Percentiles rank a stretch among this genome's conserved stretches.
These are phyloP conservation scores for Aspergillus tubingensis DNA, from an alignment of 2,329 filamentous ascomycete species.

Conservation along the genomic window DNA sequence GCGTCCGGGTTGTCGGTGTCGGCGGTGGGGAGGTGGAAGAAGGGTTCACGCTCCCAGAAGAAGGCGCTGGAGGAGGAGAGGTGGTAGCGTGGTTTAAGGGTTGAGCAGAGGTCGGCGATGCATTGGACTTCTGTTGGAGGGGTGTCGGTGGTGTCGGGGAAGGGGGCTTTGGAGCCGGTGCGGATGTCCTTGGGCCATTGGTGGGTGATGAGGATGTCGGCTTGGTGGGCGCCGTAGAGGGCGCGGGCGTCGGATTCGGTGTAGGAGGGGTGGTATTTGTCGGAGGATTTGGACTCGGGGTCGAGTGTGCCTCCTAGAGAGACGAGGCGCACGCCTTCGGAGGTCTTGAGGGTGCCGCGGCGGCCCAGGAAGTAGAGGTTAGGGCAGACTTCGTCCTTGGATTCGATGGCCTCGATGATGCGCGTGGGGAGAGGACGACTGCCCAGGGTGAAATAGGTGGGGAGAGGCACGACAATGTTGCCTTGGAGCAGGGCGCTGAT, in stretches of 20 bases:
- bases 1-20: conserved; percentile 56
- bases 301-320: conserved; percentile 73
- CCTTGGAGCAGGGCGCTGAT: conserved; percentile 70
- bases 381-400: conserved; percentile 74
- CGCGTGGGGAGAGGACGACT: conserved; percentile 68
- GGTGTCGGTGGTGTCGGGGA: conserved; percentile 55
- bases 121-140: conserved; percentile 61
- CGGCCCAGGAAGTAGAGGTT: conserved; percentile 91
- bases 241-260: conserved; percentile 73
- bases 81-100: conserved; percentile 89
- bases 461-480: conserved; percentile 71
- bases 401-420: conserved; percentile 72
- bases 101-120: conserved; percentile 74
- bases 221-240: conserved; percentile 72
- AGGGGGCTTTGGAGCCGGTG: conserved; percentile 64
- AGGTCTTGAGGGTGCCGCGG: conserved; percentile 82
- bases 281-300: conserved; percentile 49
- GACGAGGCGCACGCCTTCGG: conserved; percentile 86
- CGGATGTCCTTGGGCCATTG: conserved; percentile 79
- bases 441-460: conserved; percentile 89
- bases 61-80: conserved; percentile 70
- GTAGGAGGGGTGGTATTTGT: conserved; percentile 75
- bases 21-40: conserved; percentile 66
- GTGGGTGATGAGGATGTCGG: conserved; percentile 84
- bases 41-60: conserved; percentile 91